phyloP scores from a whole-genome alignment of 2,329 filamentous ascomycete species.

The Colletotrichum cordylinicola region DNA sequence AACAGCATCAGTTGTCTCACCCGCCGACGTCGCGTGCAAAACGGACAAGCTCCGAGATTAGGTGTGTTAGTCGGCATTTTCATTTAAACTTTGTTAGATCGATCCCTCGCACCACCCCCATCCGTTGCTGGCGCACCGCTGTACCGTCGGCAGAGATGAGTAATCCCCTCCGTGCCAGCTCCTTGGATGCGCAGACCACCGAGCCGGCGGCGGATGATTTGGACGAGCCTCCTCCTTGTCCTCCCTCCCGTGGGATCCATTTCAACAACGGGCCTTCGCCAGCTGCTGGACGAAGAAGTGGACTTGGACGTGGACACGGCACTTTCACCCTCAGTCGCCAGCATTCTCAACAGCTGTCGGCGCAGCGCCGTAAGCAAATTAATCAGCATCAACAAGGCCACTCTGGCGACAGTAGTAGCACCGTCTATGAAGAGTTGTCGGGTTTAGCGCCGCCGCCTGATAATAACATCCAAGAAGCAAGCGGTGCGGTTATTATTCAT shows the following conservation, averaged over 20 bases:
- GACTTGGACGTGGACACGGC: neutral
- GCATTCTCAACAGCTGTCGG: neutral
- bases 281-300: neutral
- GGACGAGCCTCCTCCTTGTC: neutral
- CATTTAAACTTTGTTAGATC: neutral
- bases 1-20: neutral
- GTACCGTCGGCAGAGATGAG: slow-evolving; percentile 10
- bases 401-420: neutral
- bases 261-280: neutral
- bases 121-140: neutral
- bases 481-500: neutral
- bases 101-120: neutral
- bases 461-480: neutral
- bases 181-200: neutral
- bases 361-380: neutral
- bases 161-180: slow-evolving; percentile 15
- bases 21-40: neutral
- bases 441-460: neutral
- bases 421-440: neutral
- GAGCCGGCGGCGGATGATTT: neutral
- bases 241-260: neutral
- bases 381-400: neutral
- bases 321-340: neutral
- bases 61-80: slow-evolving; percentile 10
- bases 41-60: neutral